Conservation (phyloP, 352 stramenopile species). For the Globisporangium okanoganense region DNA sequence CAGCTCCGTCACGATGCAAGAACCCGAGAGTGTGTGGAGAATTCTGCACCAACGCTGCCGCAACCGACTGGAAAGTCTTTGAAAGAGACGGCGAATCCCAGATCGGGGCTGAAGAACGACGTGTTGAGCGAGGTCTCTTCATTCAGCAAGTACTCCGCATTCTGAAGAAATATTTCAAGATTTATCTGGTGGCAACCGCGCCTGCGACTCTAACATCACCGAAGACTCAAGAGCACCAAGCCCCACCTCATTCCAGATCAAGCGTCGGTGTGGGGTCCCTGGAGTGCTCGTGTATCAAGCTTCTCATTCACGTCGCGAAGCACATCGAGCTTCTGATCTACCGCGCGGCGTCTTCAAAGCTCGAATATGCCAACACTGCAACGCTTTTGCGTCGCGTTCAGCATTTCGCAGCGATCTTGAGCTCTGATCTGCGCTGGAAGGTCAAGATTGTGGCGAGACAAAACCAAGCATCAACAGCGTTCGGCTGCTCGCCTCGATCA, state of each 20-base stretch:
- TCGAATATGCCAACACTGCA: slow-evolving; percentile 13
- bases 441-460: slow-evolving; percentile 16
- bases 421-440: slow-evolving; percentile 16
- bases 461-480: not conserved
- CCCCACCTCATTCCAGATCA: not conserved
- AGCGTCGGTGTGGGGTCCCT: not conserved
- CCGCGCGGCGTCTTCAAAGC: slow-evolving; percentile 18
- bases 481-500: not conserved
- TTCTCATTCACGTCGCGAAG: slow-evolving; percentile 20
- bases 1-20: not conserved
- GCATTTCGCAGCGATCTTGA: slow-evolving; percentile 22
- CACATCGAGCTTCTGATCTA: slow-evolving; percentile 25
- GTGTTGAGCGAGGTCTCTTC: not conserved
- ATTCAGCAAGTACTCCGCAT: slow-evolving; percentile 6
- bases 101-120: not conserved
- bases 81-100: not conserved
- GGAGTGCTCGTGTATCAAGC: slow-evolving; percentile 14
- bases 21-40: slow-evolving; percentile 1
- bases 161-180: slow-evolving; percentile 5
- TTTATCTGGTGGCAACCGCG: slow-evolving; percentile 8
- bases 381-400: slow-evolving; percentile 21
- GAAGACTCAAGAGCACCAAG: not conserved
- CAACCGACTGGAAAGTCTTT: slow-evolving; percentile 4
- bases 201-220: not conserved
- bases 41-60: slow-evolving; percentile 8